A percentile compares a stretch with the other conserved stretches of the same genome.
Conservation (phyloP, 164 flowering plant species). For the Macadamia integrifolia region DNA sequence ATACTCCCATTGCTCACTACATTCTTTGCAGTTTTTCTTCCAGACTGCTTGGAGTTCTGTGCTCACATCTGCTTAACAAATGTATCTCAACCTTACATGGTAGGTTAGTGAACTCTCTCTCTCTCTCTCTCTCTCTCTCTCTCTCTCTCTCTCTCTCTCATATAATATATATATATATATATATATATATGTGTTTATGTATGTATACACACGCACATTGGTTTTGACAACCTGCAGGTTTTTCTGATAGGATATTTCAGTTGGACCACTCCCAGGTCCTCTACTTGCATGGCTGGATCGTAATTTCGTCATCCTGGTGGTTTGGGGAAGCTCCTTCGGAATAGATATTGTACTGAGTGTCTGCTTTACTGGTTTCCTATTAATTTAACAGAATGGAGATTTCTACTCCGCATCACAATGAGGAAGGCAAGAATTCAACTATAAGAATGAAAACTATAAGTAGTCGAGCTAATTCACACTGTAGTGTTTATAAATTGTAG, state of each 20-base stretch:
- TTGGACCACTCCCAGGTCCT: background rate
- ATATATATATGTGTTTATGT: background rate
- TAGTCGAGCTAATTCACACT: constrained; percentile 14
- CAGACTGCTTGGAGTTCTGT: too few species aligned
- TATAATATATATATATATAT: too few species aligned
- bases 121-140: too few species aligned
- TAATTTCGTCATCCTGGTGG: too few species aligned
- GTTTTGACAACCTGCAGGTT: background rate
- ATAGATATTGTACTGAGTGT: constrained; percentile 13
- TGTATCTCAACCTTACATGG: too few species aligned
- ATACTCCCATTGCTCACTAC: too few species aligned
- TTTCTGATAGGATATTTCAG: background rate
- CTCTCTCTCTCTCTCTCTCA: too few species aligned
- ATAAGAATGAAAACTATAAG: constrained; percentile 1
- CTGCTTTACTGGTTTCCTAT: background rate
- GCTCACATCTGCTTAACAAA: too few species aligned
- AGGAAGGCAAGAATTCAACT: constrained; percentile 2
- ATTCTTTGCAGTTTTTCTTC: too few species aligned
- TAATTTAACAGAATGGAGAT: constrained; percentile 5
- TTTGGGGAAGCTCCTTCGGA: background rate
- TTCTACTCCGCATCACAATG: constrained; percentile 2
- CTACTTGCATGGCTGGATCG: background rate
- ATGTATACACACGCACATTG: background rate
- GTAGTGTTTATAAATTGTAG: constrained; percentile 10
- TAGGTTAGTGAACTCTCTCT: too few species aligned